Conservation (phyloP, 2,329 filamentous ascomycete genomes). For the Aspergillus ustus region DNA sequence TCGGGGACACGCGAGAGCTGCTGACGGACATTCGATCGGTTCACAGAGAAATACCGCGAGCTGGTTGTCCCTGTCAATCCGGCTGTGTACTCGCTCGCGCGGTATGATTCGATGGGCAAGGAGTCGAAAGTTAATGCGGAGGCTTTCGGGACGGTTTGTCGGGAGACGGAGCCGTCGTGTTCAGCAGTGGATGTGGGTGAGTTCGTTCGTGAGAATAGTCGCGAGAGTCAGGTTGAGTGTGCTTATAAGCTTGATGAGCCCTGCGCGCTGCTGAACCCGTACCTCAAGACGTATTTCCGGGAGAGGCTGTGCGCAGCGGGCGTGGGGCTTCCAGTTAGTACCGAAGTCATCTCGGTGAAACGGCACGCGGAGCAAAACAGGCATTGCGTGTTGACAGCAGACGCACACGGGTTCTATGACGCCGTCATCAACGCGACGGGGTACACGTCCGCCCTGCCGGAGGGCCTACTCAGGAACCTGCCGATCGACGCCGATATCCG, state of each 20-base stretch:
- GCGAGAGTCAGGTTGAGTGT: background rate
- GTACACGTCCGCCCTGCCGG: conserved; percentile 2
- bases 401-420: background rate
- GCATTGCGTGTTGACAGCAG: too few species aligned
- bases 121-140: background rate
- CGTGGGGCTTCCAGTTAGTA: background rate
- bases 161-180: background rate
- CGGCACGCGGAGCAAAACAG: too few species aligned
- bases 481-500: conserved; percentile 3
- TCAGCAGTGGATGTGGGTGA: background rate
- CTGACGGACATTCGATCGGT: background rate
- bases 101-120: background rate
- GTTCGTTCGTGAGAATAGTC: background rate
- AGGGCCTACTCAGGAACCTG: conserved; percentile 1
- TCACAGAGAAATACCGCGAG: conserved; percentile 6
- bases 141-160: background rate
- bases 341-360: too few species aligned
- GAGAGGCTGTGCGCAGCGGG: conserved; percentile 1
- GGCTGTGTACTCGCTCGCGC: conserved; percentile 8
- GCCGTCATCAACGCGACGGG: conserved; percentile 13
- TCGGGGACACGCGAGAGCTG: conserved; percentile 12
- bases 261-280: background rate
- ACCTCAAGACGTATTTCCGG: background rate
- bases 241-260: conserved; percentile 11
- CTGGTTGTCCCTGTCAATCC: background rate